Conservation (phyloP, 257 asterid species). For the Craterostigma plantagineum region DNA sequence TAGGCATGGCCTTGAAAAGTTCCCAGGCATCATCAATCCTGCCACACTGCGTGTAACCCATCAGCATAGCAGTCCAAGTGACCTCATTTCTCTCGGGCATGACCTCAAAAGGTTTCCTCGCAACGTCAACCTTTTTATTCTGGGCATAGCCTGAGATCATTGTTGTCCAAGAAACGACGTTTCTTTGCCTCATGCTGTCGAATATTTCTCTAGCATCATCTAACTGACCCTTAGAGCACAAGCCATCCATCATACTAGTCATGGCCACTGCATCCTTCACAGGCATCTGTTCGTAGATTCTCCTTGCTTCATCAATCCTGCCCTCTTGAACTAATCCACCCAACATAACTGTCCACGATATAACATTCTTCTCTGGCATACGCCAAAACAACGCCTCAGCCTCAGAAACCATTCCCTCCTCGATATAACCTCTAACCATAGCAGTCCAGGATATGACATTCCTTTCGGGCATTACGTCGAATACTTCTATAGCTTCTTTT, state of each 20-base stretch:
- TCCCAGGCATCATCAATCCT: constrained; percentile 46
- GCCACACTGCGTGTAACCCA: constrained; percentile 40
- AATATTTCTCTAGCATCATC: constrained; percentile 52
- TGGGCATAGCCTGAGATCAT: constrained; percentile 60
- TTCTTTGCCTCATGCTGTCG: constrained; percentile 30
- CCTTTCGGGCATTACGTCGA: constrained; percentile 47
- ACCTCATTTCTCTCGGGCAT: constrained; percentile 70
- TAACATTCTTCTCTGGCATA: constrained; percentile 61
- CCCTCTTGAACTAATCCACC: constrained; percentile 42
- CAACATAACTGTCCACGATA: constrained; percentile 70
- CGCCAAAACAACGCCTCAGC: constrained; percentile 46
- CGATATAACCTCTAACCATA: constrained; percentile 55
- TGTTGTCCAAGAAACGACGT: constrained; percentile 62
- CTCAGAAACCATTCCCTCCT: constrained; percentile 35
- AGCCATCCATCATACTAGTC: constrained; percentile 62
- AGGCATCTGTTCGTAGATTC: constrained; percentile 38
- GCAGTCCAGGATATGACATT: constrained; percentile 65
- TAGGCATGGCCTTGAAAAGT: constrained; percentile 44
- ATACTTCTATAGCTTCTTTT: constrained; percentile 36
- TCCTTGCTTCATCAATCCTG: constrained; percentile 35
- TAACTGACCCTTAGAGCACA: constrained; percentile 44
- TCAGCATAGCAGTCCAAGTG: constrained; percentile 66
- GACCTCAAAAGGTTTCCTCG: constrained; percentile 66
- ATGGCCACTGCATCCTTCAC: constrained; percentile 40
- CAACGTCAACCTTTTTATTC: constrained; percentile 45